A percentile compares a stretch with the other conserved stretches of the same genome.
Conservation (phyloP, 495 filamentous ascomycete species). For the Penicillium paradoxum region DNA sequence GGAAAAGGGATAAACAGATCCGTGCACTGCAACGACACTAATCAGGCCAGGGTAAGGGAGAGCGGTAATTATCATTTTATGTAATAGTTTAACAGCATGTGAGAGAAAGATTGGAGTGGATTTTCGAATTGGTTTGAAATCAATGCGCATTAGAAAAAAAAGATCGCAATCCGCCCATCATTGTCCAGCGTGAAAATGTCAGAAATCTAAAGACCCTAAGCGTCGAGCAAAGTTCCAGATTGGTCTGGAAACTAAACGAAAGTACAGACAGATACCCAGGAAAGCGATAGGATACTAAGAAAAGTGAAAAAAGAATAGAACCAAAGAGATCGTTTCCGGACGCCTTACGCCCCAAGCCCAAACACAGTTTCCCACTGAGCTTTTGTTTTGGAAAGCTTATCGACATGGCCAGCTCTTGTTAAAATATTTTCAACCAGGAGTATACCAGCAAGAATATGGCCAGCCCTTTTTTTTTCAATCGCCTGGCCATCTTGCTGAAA, state of each 20-base stretch:
- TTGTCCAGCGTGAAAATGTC: background rate
- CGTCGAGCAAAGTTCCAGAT: background rate
- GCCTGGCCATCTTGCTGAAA: background rate
- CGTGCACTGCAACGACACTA: background rate
- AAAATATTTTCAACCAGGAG: conserved; percentile 3
- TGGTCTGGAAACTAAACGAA: background rate
- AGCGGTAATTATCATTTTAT: background rate
- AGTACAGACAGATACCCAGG: background rate
- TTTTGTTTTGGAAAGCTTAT: conserved; percentile 11
- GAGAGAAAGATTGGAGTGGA: background rate
- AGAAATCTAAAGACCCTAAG: conserved; percentile 2
- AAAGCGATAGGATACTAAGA: background rate
- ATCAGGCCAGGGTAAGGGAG: background rate
- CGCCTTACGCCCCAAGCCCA: background rate
- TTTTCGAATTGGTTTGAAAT: background rate
- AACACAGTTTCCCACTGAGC: background rate
- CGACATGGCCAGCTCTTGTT: conserved; percentile 7
- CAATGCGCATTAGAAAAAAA: background rate
- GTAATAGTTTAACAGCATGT: background rate
- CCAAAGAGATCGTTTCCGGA: background rate
- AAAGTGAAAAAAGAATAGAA: background rate
- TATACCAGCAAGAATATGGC: background rate
- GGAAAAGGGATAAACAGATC: background rate
- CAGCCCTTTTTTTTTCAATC: conserved; percentile 4
- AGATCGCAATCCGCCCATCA: conserved; percentile 1